Evolutionary conservation across 192 early-diverging fungal species (phyloP).

Genomic region (Rhizoclosmatium globosum): DNA sequence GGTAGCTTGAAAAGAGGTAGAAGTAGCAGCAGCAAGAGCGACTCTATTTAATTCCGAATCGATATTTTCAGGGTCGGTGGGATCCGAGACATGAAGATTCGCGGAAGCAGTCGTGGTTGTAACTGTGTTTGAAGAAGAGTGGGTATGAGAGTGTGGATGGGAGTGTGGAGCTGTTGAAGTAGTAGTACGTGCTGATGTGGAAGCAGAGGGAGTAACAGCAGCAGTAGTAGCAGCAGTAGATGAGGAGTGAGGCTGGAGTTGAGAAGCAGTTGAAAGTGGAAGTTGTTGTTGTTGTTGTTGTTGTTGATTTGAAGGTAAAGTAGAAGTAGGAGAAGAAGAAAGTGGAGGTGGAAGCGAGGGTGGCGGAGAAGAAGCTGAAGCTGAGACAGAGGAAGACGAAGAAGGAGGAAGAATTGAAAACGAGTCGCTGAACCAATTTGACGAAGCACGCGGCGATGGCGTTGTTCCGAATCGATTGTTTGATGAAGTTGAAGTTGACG

Average conservation of each 20-base stretch:
- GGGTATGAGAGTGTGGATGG: not conserved
- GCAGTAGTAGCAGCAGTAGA: not conserved
- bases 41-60: not conserved
- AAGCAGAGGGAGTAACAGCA: not conserved
- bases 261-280: too few species aligned
- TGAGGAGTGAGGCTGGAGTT: too few species aligned
- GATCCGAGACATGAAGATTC: not conserved
- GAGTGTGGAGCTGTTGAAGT: not conserved
- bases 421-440: not conserved
- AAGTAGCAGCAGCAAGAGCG: slow-evolving; percentile 10
- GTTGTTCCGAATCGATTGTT: not conserved
- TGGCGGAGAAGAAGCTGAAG: not conserved
- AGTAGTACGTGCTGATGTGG: not conserved
- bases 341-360: too few species aligned
- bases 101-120: not conserved
- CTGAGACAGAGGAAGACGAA: not conserved
- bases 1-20: slow-evolving; percentile 28
- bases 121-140: not conserved
- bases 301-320: not conserved
- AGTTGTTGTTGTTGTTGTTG: not conserved
- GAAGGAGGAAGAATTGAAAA: not conserved
- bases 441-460: not conserved
- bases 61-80: not conserved
- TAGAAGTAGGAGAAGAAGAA: not conserved
- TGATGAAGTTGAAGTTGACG: not conserved